Conservation (phyloP, 1,284 basidiomycete genomes). For the Trichosporon sp. region DNA sequence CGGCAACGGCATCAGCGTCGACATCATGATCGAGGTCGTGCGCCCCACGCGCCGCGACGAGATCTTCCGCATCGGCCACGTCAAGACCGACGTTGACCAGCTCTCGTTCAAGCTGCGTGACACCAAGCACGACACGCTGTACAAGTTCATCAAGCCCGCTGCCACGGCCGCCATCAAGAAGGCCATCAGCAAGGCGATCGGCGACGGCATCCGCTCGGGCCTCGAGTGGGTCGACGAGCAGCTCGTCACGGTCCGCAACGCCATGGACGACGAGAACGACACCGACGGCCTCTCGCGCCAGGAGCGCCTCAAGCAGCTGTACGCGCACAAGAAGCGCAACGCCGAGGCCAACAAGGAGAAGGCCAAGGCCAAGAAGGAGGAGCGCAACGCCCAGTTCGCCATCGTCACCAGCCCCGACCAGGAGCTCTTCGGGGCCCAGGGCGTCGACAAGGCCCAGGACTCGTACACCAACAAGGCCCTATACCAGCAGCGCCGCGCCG, state of each 20-base stretch:
- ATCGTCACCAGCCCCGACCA: constrained; percentile 17
- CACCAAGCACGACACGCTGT: constrained; percentile 82
- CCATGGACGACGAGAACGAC: constrained; percentile 64
- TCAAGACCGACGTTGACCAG: constrained; percentile 60
- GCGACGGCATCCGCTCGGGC: constrained; percentile 69
- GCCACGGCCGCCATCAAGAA: constrained; percentile 71
- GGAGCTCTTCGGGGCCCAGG: constrained; percentile 28
- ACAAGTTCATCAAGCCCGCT: constrained; percentile 57
- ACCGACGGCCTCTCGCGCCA: constrained; percentile 55
- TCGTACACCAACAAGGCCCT: constrained; percentile 26
- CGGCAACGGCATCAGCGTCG: constrained; percentile 57
- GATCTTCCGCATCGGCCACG: constrained; percentile 36
- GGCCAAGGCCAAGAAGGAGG: constrained; percentile 24
- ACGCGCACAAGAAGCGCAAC: constrained; percentile 50
- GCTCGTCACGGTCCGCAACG: constrained; percentile 57
- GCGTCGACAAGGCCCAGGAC: constrained; percentile 29
- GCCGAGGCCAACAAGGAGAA: constrained; percentile 36
- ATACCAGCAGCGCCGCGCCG: constrained; percentile 2
- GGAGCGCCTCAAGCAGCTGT: constrained; percentile 66
- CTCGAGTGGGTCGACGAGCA: constrained; percentile 73
- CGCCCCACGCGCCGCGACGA: constrained; percentile 34
- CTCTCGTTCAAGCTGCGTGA: constrained; percentile 89
- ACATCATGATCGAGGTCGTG: constrained; percentile 51
- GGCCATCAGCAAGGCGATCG: constrained; percentile 79
- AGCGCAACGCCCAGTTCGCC: constrained; percentile 15